Evolutionary conservation across 2,329 filamentous ascomycete species (phyloP).

Genomic region (Fusarium subtropicale): DNA sequence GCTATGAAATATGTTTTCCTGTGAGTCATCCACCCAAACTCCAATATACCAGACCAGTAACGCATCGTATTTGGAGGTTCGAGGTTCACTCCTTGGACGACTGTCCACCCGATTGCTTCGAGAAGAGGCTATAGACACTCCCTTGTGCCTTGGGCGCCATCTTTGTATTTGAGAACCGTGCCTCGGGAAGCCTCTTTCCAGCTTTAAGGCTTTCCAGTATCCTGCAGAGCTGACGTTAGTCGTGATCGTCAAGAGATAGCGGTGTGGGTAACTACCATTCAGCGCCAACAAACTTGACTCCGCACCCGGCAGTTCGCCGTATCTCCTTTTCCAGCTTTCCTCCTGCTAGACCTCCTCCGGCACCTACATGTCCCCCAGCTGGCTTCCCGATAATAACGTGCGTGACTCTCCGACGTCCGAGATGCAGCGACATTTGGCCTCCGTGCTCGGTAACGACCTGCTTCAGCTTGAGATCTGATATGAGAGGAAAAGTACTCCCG

Average conservation of each 20-base stretch:
- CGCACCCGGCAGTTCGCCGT: slow-evolving; percentile 71
- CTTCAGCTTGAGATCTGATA: slow-evolving; percentile 90
- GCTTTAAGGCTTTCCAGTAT: slow-evolving; percentile 84
- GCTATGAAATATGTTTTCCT: background rate
- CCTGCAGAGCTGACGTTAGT: slow-evolving; percentile 58
- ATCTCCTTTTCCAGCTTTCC: slow-evolving; percentile 88
- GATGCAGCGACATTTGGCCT: slow-evolving; percentile 74
- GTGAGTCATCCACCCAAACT: background rate
- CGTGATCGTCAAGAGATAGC: background rate
- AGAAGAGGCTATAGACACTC: slow-evolving; percentile 69
- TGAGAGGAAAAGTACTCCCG: slow-evolving; percentile 81
- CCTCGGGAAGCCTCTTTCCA: slow-evolving; percentile 79
- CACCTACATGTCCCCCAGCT: slow-evolving; percentile 59
- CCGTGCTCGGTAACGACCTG: slow-evolving; percentile 80
- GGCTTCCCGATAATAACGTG: slow-evolving; percentile 84
- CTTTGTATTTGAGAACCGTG: slow-evolving; percentile 73
- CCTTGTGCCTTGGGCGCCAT: slow-evolving; percentile 71
- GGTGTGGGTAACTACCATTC: slow-evolving; percentile 70
- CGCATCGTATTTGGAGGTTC: background rate
- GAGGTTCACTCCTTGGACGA: slow-evolving; percentile 14
- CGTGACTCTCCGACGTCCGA: slow-evolving; percentile 80
- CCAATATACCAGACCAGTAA: background rate
- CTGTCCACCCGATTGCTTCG: slow-evolving; percentile 24
- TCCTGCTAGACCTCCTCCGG: slow-evolving; percentile 80
- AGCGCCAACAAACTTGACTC: slow-evolving; percentile 81